Conservation (phyloP, 31 red algal species). For the Odonthalia washingtoniensis region DNA sequence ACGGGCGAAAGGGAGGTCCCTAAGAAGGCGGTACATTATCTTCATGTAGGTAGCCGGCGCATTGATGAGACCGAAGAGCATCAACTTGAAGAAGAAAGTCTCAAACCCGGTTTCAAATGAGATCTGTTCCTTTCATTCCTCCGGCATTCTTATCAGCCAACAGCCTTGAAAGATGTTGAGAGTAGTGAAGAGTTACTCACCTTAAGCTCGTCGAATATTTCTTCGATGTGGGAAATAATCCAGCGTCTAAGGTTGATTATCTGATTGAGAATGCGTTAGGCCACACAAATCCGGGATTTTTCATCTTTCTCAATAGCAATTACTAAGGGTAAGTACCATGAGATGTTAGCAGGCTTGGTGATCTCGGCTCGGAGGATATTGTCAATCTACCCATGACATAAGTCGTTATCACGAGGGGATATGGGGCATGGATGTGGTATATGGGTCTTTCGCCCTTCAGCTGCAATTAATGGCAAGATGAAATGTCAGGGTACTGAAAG, state of each 20-base stretch:
- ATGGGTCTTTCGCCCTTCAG: slow-evolving; percentile 1
- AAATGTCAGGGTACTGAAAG: neutral
- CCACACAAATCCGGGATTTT: slow-evolving; percentile 2
- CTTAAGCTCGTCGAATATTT: neutral
- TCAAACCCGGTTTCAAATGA: neutral
- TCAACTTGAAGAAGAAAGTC: slow-evolving; percentile 14
- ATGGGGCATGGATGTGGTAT: neutral
- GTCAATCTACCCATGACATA: neutral
- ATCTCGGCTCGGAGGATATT: slow-evolving; percentile 30
- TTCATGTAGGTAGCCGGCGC: neutral
- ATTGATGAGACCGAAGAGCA: slow-evolving; percentile 18
- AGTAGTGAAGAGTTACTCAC: neutral
- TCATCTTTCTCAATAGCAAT: neutral
- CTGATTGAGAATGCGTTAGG: slow-evolving; percentile 14
- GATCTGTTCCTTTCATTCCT: neutral
- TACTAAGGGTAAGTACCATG: slow-evolving; percentile 13
- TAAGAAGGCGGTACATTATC: slow-evolving; percentile 2
- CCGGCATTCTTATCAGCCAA: slow-evolving; percentile 8
- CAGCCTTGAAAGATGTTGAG: neutral
- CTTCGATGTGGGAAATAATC: neutral
- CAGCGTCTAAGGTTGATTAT: neutral
- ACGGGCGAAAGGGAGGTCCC: neutral
- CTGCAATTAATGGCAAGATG: neutral
- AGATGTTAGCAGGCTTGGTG: neutral
- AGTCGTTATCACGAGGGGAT: neutral